Evolutionary conservation across 768 basidiomycete genomes (phyloP), one percentile per base, ranked within the genome.

Genomic region (Leucocoprinus birnbaumii): DNA sequence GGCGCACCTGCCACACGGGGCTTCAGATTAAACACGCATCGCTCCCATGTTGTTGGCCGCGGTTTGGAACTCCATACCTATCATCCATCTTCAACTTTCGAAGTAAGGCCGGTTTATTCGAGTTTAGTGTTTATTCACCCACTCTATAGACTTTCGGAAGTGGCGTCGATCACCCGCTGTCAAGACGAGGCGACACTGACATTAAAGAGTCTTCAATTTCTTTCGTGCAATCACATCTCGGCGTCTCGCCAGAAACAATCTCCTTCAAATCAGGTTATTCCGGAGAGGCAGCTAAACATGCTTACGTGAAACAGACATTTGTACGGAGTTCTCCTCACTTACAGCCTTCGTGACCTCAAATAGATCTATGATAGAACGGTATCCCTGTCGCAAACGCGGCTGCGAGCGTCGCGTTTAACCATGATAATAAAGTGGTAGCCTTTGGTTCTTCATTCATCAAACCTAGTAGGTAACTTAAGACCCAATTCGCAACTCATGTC

Each of bases 371-470:
- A 14, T 45, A 70, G 69, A 58, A 69, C 35, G 66, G 63, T 11
- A 63, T 70, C 22, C 64, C 68, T 1, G 61, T 71, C 21, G 66
- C 66, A 7, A 73, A 73, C 49, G 73, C 72, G 42, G 73, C 72
- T n/a, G 72, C 71, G 16, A 73, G 72, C 46, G 64, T 72, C 34
- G 71, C 69, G 1, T 67, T 62, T 47, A 68, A 35, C 19, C 40
- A 68, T 21, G 59, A 60, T 31, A 59, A 60, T 35, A 66, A 63
- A 40, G 73, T 73, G 31, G 71, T 73, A 24, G 65, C 78, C 1
- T 74, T 79, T 56, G 73, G 79, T 26, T 73, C 73, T 18, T 76
- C 71, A 4, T 78, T 78, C 61, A 66, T 79, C 10, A 72, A 73
- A 53, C 67, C 75, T 0, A 64, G 77, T 76, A 56, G 18, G 70